Evolutionary conservation across 768 basidiomycete genomes (phyloP).

Genomic region (Hygrophoropsis aurantiaca): DNA sequence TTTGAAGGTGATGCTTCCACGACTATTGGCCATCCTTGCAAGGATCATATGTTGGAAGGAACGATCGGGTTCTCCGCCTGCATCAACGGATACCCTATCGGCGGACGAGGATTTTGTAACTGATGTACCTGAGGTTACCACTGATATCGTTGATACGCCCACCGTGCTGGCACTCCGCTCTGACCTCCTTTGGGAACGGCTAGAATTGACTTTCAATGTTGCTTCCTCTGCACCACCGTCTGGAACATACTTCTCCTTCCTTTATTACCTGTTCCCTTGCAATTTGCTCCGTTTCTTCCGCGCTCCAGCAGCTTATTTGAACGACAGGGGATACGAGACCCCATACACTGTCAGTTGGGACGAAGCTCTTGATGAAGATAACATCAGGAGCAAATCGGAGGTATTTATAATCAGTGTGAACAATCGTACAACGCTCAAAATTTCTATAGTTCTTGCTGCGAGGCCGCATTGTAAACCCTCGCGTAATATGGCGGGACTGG

Average conservation of each 20-base stretch:
- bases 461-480: conserved; percentile 71
- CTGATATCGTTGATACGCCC: conserved; percentile 36
- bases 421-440: conserved; percentile 6
- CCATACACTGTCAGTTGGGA: conserved; percentile 76
- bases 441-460: conserved; percentile 60
- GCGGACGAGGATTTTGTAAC: conserved; percentile 11
- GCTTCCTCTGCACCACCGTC: conserved; percentile 57
- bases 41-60: conserved; percentile 77
- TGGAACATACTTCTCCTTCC: conserved; percentile 66
- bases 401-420: conserved; percentile 35
- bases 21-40: conserved; percentile 65
- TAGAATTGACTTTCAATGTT: conserved; percentile 59
- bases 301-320: conserved; percentile 64
- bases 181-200: conserved; percentile 66
- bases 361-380: conserved; percentile 62
- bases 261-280: conserved; percentile 91
- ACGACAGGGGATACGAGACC: conserved; percentile 45
- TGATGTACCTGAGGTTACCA: conserved; percentile 6
- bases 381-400: conserved; percentile 72
- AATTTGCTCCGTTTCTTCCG: conserved; percentile 82
- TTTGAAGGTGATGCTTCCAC: conserved; percentile 62
- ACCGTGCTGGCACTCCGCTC: conserved; percentile 44
- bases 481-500: conserved; percentile 67
- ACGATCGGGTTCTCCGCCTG: conserved; percentile 34
- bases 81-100: conserved; percentile 39